A percentile compares a stretch with the other conserved stretches of the same genome.
phyloP scores from a whole-genome alignment of 2,329 filamentous ascomycete genomes.

The Ampelomyces quisqualis region DNA sequence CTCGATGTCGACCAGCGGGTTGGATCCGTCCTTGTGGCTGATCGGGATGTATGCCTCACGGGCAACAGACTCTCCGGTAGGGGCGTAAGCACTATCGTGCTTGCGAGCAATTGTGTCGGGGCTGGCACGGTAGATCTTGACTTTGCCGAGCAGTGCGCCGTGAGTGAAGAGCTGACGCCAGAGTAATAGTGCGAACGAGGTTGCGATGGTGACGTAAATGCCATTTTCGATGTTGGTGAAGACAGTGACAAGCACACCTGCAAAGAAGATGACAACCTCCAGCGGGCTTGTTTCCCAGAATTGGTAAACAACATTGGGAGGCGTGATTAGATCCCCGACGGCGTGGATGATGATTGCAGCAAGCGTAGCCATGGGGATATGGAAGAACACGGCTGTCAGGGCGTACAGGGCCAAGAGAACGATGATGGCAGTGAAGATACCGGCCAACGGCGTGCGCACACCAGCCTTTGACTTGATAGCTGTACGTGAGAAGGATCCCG shows the following conservation, averaged over 20 bases:
- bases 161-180: conserved; percentile 81
- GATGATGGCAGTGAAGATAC: conserved; percentile 80
- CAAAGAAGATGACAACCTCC: conserved; percentile 89
- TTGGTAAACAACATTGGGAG: conserved; percentile 86
- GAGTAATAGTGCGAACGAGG: conserved; percentile 75
- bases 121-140: conserved; percentile 80
- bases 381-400: conserved; percentile 85
- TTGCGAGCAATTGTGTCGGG: conserved; percentile 68
- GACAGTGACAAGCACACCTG: conserved; percentile 85
- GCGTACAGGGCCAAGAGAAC: conserved; percentile 90
- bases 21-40: conserved; percentile 84
- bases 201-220: conserved; percentile 80
- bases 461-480: conserved; percentile 97
- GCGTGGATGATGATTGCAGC: conserved; percentile 94
- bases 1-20: conserved; percentile 76
- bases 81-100: conserved; percentile 15
- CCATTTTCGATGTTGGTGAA: conserved; percentile 89
- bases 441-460: conserved; percentile 85
- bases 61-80: conserved; percentile 7
- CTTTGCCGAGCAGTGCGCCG: conserved; percentile 74
- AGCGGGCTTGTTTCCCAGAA: conserved; percentile 93
- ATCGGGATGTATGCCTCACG: conserved; percentile 63
- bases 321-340: conserved; percentile 87
- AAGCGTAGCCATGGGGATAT: conserved; percentile 79
- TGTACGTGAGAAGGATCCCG: conserved; percentile 92